Evolutionary conservation across 805 yeast species (phyloP), one percentile per base, ranked within the genome.

Genomic region (Lipomyces sp.): DNA sequence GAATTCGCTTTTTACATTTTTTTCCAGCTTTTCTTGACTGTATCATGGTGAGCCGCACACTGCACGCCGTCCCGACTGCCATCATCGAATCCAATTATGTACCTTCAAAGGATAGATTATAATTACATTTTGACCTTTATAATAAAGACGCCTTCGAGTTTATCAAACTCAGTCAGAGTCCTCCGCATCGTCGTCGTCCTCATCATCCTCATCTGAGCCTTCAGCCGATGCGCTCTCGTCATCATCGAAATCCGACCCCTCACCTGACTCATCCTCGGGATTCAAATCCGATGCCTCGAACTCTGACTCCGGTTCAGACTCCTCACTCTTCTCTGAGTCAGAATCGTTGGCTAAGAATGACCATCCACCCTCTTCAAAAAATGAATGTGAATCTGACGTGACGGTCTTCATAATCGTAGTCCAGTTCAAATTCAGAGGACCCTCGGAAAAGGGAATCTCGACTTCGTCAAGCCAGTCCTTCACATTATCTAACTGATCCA

Each of bases 401-500:
- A 91, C 81, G 0, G 97, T 88, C 71, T 89, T 91, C 96, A 93
- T 91, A 65, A 93, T 90, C 22, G 89, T 83, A 13, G 82, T 75
- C 98, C 98, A 93, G 72, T 88, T 89, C 79, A 93, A 81, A 72
- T 91, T 91, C 71, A 93, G 84, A 39, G 95, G 90, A 47, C 97
- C 96, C 63, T 89, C 96, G 65, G 90, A 85, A 72, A 78, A 83
- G 34, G 98, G 96, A 57, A 93, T 85, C 68, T 93, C 98, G 65
- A 93, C 95, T 67, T 93, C 95, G n/a, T 95, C 87, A 53, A 93
- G 74, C 98, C 98, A 93, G 44, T 87, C 88, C 69, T 91, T 93
- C 55, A 93, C 86, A 65, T 86, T 91, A 66, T 93, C 98, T 49
- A 93, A 72, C 47, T 85, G 77, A 63, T 86, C 95, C 80, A 89